A percentile compares a stretch with the other conserved stretches of the same genome.
These are phyloP conservation scores for Geosmithia putterillii DNA, from an alignment of 2,329 filamentous ascomycete species.

Conservation along the genomic window DNA sequence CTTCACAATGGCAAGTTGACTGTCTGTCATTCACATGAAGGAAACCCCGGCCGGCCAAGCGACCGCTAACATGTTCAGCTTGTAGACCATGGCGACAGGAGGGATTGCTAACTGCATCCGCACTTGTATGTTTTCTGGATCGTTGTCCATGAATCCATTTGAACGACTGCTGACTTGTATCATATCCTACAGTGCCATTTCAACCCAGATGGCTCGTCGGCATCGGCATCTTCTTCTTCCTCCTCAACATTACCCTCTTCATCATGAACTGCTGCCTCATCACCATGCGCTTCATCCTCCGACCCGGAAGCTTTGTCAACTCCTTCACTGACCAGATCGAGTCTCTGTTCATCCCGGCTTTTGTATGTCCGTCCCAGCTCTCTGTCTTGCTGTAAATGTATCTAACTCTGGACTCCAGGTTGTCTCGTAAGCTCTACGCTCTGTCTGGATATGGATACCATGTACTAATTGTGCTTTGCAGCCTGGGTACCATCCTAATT, in stretches of 20 bases:
- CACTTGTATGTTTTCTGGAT: slow-evolving; percentile 27
- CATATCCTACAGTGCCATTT: slow-evolving; percentile 41
- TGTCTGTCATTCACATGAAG: too few relatives aligned
- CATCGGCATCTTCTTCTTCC: slow-evolving; percentile 47
- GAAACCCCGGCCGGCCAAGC: too few relatives aligned
- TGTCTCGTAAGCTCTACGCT: slow-evolving; percentile 23
- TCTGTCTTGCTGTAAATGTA: neutral
- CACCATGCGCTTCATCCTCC: slow-evolving; percentile 53
- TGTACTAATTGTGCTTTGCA: too few relatives aligned
- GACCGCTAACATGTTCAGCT: neutral
- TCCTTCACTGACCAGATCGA: slow-evolving; percentile 70
- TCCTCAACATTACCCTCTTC: slow-evolving; percentile 53
- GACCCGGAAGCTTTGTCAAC: slow-evolving; percentile 56
- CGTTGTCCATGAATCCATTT: neutral
- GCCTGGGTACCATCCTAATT: slow-evolving; percentile 63
- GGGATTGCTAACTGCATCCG: slow-evolving; percentile 43
- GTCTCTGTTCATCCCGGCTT: slow-evolving; percentile 63
- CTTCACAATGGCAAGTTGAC: slow-evolving; percentile 47
- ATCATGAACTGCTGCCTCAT: slow-evolving; percentile 51
- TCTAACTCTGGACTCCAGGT: slow-evolving; percentile 17
- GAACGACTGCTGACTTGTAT: slow-evolving; percentile 8
- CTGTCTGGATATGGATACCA: too few relatives aligned
- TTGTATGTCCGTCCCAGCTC: slow-evolving; percentile 25
- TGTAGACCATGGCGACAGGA: slow-evolving; percentile 34
- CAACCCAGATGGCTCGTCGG: slow-evolving; percentile 41